phyloP scores from a whole-genome alignment of 2,329 filamentous ascomycete genomes.

The Fusarium proliferatum region DNA sequence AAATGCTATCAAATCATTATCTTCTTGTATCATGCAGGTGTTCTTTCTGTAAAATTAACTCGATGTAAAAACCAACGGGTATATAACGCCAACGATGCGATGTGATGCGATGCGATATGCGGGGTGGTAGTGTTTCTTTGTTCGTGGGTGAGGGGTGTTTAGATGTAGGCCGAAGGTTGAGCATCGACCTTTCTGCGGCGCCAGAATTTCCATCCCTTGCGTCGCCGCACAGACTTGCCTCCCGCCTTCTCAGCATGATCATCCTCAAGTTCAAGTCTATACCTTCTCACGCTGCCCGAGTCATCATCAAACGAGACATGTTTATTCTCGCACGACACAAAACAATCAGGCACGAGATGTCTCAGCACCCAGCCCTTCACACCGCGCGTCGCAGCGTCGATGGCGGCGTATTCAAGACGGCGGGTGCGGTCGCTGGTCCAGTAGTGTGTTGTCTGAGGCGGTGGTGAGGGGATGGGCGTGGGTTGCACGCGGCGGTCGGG shows the following conservation, averaged over 20 bases:
- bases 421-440: conserved; percentile 74
- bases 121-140: not conserved
- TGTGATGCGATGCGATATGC: conserved; percentile 41
- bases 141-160: not conserved
- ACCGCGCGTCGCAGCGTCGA: conserved; percentile 70
- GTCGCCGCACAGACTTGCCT: conserved; percentile 26
- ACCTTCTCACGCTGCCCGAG: conserved; percentile 70
- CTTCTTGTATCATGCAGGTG: conserved; percentile 38
- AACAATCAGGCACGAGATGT: conserved; percentile 69
- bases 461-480: conserved; percentile 53
- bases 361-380: conserved; percentile 70
- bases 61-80: conserved; percentile 47
- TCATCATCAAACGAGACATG: conserved; percentile 70
- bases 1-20: conserved; percentile 44
- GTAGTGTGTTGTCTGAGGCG: conserved; percentile 71
- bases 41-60: conserved; percentile 17
- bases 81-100: conserved; percentile 53
- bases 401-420: conserved; percentile 73
- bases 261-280: conserved; percentile 67
- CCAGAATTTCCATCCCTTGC: conserved; percentile 47
- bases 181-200: conserved; percentile 42
- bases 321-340: conserved; percentile 62
- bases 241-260: conserved; percentile 48
- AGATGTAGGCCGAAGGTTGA: conserved; percentile 30
- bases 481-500: conserved; percentile 33